Percentiles rank a stretch among this genome's conserved stretches.
Conservation (phyloP, 768 basidiomycete species). For the Chalciporus sphaerocephalus region DNA sequence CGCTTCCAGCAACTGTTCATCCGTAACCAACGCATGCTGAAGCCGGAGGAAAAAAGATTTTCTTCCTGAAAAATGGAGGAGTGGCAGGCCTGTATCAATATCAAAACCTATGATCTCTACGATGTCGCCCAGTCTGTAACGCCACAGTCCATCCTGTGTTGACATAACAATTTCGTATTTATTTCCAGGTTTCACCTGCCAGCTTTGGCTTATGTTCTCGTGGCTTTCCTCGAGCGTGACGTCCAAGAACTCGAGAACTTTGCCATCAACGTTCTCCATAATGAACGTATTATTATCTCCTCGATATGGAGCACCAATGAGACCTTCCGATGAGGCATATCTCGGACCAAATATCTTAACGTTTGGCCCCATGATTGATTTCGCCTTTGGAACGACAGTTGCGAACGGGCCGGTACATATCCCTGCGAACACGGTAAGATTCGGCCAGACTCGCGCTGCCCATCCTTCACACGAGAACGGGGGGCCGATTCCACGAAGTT, state of each 20-base stretch:
- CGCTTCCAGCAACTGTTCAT: constrained; percentile 1
- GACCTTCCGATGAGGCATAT: constrained; percentile 11
- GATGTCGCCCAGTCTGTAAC: constrained; percentile 15
- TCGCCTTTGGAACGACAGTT: background rate
- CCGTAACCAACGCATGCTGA: too few relatives aligned
- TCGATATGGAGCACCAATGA: constrained; percentile 7
- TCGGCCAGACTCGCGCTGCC: constrained; percentile 15
- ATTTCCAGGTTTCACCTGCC: constrained; percentile 8
- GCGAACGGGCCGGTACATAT: constrained; percentile 16
- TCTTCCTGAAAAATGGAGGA: constrained; percentile 12
- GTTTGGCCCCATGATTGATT: constrained; percentile 9
- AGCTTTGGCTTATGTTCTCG: too few relatives aligned
- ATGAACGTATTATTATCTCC: too few relatives aligned
- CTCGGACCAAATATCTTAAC: constrained; percentile 6
- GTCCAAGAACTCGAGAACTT: too few relatives aligned
- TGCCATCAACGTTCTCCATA: constrained; percentile 6
- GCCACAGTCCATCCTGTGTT: constrained; percentile 16
- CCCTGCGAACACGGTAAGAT: constrained; percentile 1
- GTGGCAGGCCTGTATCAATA: constrained; percentile 3
- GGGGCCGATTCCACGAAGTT: constrained; percentile 14
- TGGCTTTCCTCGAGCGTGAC: too few relatives aligned
- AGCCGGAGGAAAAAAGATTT: constrained; percentile 9
- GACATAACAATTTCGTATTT: constrained; percentile 10
- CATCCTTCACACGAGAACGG: constrained; percentile 11
- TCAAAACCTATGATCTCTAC: constrained; percentile 14